These are phyloP conservation scores for Rhododendron ovatum DNA, from an alignment of 148 eudicot genomes.

Conservation along the genomic window DNA sequence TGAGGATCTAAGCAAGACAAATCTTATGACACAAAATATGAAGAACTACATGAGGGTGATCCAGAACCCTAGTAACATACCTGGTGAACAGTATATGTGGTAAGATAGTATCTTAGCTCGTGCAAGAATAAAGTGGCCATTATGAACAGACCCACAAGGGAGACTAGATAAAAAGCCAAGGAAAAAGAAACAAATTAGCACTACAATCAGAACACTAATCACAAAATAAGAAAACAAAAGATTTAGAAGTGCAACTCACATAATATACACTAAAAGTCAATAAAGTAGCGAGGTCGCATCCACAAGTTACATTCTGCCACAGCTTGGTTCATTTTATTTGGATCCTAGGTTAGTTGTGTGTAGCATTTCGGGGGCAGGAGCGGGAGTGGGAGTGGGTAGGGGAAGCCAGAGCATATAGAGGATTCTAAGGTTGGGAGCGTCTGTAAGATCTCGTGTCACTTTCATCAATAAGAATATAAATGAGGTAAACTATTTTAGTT, in stretches of 20 bases:
- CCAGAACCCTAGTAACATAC: conserved; percentile 28
- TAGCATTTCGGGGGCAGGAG: neutral
- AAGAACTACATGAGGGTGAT: conserved; percentile 8
- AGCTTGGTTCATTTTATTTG: neutral
- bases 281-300: neutral
- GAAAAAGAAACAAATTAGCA: conserved; percentile 18
- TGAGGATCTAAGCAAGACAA: neutral
- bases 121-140: conserved; percentile 89
- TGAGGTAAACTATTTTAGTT: neutral
- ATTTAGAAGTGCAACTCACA: neutral
- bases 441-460: neutral
- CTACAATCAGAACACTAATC: neutral
- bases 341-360: neutral
- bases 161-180: conserved; percentile 44
- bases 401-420: neutral
- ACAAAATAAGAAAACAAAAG: neutral
- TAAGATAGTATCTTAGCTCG: conserved; percentile 83
- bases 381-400: neutral
- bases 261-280: neutral
- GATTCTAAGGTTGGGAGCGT: neutral
- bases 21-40: conserved; percentile 5
- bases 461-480: neutral
- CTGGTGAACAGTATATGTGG: conserved; percentile 88
- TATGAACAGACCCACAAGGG: conserved; percentile 81
- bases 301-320: neutral